Evolutionary conservation across 2,329 filamentous ascomycete species (phyloP).

Genomic region (Nothopassalora personata): DNA sequence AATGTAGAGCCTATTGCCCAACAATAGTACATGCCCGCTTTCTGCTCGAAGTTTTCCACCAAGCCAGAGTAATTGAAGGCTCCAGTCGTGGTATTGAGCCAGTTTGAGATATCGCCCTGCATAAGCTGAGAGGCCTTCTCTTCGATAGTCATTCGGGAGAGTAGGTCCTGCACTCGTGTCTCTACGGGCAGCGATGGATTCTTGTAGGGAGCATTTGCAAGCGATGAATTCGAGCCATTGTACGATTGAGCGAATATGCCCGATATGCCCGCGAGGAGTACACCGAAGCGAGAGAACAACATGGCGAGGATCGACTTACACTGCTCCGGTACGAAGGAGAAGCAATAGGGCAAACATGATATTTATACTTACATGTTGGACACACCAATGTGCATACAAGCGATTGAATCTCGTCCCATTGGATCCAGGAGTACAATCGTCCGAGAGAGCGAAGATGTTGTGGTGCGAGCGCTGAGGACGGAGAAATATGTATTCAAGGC

Average conservation of each 20-base stretch:
- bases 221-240: slow-evolving; percentile 14
- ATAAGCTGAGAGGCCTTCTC: slow-evolving; percentile 66
- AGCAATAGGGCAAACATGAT: not conserved
- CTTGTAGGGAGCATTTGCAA: slow-evolving; percentile 42
- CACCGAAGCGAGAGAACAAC: not conserved
- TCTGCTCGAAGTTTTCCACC: slow-evolving; percentile 59
- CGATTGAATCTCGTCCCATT: not conserved
- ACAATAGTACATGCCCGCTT: slow-evolving; percentile 53
- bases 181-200: slow-evolving; percentile 58
- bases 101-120: slow-evolving; percentile 64
- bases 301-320: not conserved
- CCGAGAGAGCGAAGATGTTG: not conserved
- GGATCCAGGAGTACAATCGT: not conserved
- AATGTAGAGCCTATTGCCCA: too few species aligned
- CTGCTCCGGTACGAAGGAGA: not conserved
- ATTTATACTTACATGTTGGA: not conserved
- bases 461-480: not conserved
- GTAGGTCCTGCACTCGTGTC: slow-evolving; percentile 60
- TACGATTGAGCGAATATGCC: slow-evolving; percentile 3
- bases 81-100: slow-evolving; percentile 63
- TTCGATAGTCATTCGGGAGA: slow-evolving; percentile 67
- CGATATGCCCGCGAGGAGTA: not conserved
- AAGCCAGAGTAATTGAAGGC: slow-evolving; percentile 64
- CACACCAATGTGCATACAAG: not conserved
- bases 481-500: not conserved